Evolutionary conservation across 176 grass and related monocot species (phyloP).

Genomic region (Saccharum spontaneum): DNA sequence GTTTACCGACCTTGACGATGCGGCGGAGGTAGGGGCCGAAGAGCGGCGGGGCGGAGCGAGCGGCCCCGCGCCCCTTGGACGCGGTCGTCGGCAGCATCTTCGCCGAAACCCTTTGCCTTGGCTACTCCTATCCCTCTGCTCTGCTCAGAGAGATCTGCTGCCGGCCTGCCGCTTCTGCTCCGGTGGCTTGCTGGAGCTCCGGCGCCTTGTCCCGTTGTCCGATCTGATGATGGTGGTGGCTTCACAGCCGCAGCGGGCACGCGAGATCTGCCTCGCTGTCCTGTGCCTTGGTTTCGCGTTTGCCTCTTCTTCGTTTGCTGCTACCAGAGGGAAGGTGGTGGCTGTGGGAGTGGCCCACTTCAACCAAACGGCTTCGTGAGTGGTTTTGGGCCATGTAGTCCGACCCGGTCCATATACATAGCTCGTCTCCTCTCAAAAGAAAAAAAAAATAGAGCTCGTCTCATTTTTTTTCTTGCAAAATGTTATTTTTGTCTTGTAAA

Average conservation of each 20-base stretch:
- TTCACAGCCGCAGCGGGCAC: conserved; percentile 17
- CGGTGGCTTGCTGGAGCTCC: background rate
- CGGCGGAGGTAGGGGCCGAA: conserved; percentile 86
- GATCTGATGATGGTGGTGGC: conserved; percentile 12
- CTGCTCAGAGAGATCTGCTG: conserved; percentile 28
- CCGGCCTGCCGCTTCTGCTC: background rate
- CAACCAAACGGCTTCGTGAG: background rate
- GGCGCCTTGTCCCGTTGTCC: conserved; percentile 15
- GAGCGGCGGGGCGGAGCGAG: conserved; percentile 55
- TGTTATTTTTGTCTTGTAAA: too few species aligned
- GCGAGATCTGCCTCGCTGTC: conserved; percentile 39
- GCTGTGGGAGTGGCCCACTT: conserved; percentile 8
- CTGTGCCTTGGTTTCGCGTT: background rate
- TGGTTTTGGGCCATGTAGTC: background rate
- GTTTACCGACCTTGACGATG: conserved; percentile 76
- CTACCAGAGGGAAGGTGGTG: background rate
- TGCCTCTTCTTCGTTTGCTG: too few species aligned
- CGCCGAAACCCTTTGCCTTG: background rate
- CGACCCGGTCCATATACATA: background rate
- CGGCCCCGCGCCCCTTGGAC: conserved; percentile 66
- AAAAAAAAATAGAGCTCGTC: too few species aligned
- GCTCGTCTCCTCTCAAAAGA: too few species aligned
- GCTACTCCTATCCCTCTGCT: background rate
- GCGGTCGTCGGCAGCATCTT: conserved; percentile 87
- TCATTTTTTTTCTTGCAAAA: background rate